Conservation (phyloP, 1,284 basidiomycete species). For the Cystobasidium pallidum region DNA sequence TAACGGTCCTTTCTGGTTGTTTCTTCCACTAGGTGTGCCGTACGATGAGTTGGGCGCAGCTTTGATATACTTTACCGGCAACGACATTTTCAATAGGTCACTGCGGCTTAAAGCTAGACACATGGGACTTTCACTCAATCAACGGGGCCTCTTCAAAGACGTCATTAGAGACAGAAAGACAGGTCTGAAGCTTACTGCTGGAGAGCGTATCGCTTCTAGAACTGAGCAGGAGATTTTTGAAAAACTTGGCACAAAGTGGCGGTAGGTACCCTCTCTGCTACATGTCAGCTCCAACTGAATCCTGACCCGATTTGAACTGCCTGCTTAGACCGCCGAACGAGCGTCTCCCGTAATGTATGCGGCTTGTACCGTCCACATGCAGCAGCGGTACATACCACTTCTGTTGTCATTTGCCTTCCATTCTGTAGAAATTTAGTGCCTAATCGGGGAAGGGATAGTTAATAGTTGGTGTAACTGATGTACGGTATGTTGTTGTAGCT, state of each 20-base stretch:
- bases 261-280: constrained; percentile 9
- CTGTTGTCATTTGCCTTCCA: neutral
- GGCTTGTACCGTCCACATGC: neutral
- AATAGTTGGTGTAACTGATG: neutral
- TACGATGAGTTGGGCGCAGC: constrained; percentile 78
- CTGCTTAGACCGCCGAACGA: constrained; percentile 29
- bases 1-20: constrained; percentile 7
- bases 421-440: neutral
- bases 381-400: constrained; percentile 1
- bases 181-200: constrained; percentile 36
- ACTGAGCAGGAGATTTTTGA: constrained; percentile 46
- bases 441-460: neutral
- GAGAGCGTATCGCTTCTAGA: constrained; percentile 23
- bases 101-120: constrained; percentile 79
- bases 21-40: constrained; percentile 60
- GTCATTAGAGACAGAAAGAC: constrained; percentile 44
- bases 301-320: neutral
- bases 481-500: neutral
- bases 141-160: constrained; percentile 57
- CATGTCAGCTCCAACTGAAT: neutral
- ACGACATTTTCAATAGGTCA: constrained; percentile 86
- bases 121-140: constrained; percentile 82
- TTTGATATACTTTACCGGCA: constrained; percentile 81
- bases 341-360: constrained; percentile 14
- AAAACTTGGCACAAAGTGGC: constrained; percentile 41